Evolutionary conservation across 225 moss, liverwort and hornwort species (phyloP), one percentile per base, ranked within the genome.

Genomic region (Sphagnum contortum): DNA sequence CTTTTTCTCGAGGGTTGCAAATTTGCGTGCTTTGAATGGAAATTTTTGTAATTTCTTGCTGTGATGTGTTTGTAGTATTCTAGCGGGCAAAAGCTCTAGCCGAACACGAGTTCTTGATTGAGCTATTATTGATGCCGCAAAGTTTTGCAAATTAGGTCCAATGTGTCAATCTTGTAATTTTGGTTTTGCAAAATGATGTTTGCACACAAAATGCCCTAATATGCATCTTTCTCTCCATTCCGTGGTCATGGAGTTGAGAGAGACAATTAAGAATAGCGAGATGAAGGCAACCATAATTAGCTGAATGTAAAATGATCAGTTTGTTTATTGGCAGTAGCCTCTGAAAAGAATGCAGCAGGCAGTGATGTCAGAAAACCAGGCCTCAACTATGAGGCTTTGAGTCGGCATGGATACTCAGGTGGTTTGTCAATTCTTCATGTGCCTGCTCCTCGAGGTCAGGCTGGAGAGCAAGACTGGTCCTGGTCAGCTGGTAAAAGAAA

Each of bases 401-500:
- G 82, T 64, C 83, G 88, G 60, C 89, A 91, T 70, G 94, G 94
- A 45, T 95, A 95, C 76, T 69, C 86, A 4, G 89, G 94, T 9
- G 86, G 94, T 63, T 78, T 83, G 14, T 91, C 91, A 57, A 83
- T 95, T 48, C 82, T 95, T 74, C 73, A 95, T 61, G 86, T 95
- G 55, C 94, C 94, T 49, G 83, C 86, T 8, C 91, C 91, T 3
- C 77, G 72, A 57, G 70, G 82, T 60, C 85, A 80, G 45, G 67
- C 44, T 12, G 80, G 73, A 46, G 83, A 83, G 10, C 74, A 79
- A 12, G 75, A 90, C 71, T 95, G 94, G 94, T 82, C 82, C 7
- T 92, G 94, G 94, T 91, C 91, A 46, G 71, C 82, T 60, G 94
- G 94, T 29, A 89, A 95, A 72, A 81, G 88, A 55, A 88, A 91